Evolutionary conservation across 768 basidiomycete species (phyloP).

Genomic region (Pisolithus albus): DNA sequence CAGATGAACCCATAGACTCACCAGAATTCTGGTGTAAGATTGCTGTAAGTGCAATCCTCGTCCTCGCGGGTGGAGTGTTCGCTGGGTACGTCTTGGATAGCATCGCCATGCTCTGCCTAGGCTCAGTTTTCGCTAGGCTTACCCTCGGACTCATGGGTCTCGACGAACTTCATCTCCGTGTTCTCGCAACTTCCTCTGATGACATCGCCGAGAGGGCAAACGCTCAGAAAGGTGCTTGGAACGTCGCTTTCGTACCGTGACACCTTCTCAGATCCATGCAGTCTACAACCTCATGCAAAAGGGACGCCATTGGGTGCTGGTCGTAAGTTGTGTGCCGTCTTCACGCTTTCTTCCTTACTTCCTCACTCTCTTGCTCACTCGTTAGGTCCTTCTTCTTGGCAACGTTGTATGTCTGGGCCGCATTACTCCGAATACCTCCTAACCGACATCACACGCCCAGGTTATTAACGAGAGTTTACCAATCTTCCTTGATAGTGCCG

Average conservation of each 20-base stretch:
- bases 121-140: conserved; percentile 39
- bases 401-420: conserved; percentile 60
- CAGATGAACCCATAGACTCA: conserved; percentile 36
- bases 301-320: conserved; percentile 91
- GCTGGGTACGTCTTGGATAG: conserved; percentile 60
- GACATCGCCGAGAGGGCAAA: conserved; percentile 58
- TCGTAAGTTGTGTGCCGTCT: conserved; percentile 40
- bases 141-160: conserved; percentile 93
- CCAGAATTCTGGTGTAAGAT: conserved; percentile 74
- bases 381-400: conserved; percentile 73
- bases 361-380: background rate
- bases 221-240: conserved; percentile 56
- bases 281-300: conserved; percentile 50
- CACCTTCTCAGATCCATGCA: conserved; percentile 16
- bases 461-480: conserved; percentile 80
- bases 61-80: conserved; percentile 85
- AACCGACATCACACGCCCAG: conserved; percentile 29
- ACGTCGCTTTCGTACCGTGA: background rate
- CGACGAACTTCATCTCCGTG: conserved; percentile 85
- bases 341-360: conserved; percentile 3
- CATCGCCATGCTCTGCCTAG: background rate
- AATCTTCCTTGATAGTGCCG: conserved; percentile 73
- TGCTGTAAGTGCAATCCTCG: conserved; percentile 56
- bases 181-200: conserved; percentile 78
- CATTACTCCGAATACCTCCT: background rate